A percentile compares a stretch with the other conserved stretches of the same genome.
These are phyloP conservation scores for Mallotus repandus DNA, from an alignment of 441 rosid species.

Conservation along the genomic window DNA sequence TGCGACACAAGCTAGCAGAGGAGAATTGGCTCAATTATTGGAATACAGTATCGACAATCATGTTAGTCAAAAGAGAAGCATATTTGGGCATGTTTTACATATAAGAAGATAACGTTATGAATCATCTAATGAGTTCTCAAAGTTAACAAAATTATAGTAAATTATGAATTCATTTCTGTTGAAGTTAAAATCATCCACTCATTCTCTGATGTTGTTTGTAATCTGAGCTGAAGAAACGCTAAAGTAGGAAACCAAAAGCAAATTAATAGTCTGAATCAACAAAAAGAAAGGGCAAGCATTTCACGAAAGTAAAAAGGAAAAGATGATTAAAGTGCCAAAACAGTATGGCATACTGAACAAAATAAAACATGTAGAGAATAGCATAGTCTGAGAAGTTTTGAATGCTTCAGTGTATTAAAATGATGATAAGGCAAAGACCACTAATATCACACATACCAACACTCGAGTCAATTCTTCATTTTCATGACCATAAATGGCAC, in stretches of 20 bases:
- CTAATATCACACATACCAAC: slow-evolving; percentile 49
- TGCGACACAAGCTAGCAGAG: no score
- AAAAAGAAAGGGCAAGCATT: neutral
- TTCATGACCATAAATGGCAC: slow-evolving; percentile 91
- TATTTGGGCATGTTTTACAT: neutral
- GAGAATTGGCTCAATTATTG: no score
- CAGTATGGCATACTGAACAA: neutral
- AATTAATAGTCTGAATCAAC: neutral
- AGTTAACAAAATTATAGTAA: neutral
- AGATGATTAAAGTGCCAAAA: neutral
- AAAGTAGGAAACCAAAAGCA: neutral
- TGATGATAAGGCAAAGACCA: neutral
- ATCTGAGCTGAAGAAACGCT: neutral
- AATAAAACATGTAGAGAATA: neutral
- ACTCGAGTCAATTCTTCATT: slow-evolving; percentile 75
- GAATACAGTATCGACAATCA: no score
- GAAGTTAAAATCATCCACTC: neutral
- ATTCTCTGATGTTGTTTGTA: neutral
- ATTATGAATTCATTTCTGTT: neutral
- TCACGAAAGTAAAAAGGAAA: neutral
- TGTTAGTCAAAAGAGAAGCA: neutral
- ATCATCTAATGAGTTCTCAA: no score
- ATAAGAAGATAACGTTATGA: no score
- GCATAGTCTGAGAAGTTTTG: neutral
- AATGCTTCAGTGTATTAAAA: no score